Evolutionary conservation across 768 basidiomycete genomes (phyloP).

Genomic region (Galerina sulciceps): DNA sequence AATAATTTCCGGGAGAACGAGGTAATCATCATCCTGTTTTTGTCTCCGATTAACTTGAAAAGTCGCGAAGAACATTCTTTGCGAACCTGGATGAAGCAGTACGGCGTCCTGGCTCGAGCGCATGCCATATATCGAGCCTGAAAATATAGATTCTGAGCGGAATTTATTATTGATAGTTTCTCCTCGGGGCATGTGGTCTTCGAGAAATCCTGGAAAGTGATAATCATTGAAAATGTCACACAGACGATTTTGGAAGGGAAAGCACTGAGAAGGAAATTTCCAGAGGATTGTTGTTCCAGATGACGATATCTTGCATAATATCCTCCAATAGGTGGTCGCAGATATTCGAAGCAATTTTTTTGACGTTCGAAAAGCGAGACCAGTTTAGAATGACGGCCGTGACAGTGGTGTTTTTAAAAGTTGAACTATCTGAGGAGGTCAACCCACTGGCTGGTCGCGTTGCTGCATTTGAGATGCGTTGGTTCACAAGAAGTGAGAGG

Average conservation of each 20-base stretch:
- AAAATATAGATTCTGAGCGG: slow-evolving; percentile 60
- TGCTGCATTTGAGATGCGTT: not conserved
- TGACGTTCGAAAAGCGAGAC: slow-evolving; percentile 66
- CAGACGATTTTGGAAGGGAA: not conserved
- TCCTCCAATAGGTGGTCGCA: slow-evolving; percentile 50
- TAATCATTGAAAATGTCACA: not conserved
- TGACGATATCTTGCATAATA: slow-evolving; percentile 49
- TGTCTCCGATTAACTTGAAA: slow-evolving; percentile 1
- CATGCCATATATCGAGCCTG: slow-evolving; percentile 67
- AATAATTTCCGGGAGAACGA: slow-evolving; percentile 62
- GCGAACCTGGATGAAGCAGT: slow-evolving; percentile 66
- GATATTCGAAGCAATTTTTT: slow-evolving; percentile 54
- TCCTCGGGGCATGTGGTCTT: slow-evolving; percentile 42
- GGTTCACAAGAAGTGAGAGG: slow-evolving; percentile 5
- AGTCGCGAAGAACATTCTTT: not conserved
- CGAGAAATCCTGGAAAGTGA: slow-evolving; percentile 42
- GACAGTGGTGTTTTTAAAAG: slow-evolving; percentile 46
- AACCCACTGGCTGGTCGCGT: not conserved
- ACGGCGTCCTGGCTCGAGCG: slow-evolving; percentile 48
- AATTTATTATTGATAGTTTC: slow-evolving; percentile 59
- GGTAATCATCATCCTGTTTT: slow-evolving; percentile 69
- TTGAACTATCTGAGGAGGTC: not conserved
- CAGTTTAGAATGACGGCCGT: slow-evolving; percentile 70
- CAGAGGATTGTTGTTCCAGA: slow-evolving; percentile 69
- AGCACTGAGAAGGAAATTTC: slow-evolving; percentile 46